phyloP scores from a whole-genome alignment of 768 basidiomycete species.

The Mycena albidolilacea region DNA sequence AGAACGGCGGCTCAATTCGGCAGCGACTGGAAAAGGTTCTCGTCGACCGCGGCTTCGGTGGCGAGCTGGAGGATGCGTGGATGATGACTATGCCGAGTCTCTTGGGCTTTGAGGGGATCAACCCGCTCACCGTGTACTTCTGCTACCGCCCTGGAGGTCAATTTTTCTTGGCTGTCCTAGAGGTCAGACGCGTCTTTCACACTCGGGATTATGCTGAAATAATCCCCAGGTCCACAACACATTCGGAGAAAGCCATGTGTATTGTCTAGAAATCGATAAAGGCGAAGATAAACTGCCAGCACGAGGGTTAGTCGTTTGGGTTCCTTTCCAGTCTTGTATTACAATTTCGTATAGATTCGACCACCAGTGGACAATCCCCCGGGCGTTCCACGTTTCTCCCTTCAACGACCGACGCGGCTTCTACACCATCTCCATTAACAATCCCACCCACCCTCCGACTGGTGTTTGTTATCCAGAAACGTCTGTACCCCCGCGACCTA shows the following conservation, averaged over 20 bases:
- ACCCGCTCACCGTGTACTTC: constrained; percentile 79
- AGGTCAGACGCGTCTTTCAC: constrained; percentile 56
- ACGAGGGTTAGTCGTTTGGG: constrained; percentile 48
- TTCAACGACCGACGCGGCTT: constrained; percentile 81
- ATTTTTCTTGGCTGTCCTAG: constrained; percentile 66
- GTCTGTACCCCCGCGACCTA: constrained; percentile 48
- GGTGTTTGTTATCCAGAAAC: constrained; percentile 35
- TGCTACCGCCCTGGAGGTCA: constrained; percentile 59
- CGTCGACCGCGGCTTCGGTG: constrained; percentile 44
- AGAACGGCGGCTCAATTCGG: constrained; percentile 49
- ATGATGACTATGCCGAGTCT: constrained; percentile 83
- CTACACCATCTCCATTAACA: constrained; percentile 70
- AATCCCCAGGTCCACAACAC: constrained; percentile 75
- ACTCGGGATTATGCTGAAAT: constrained; percentile 1
- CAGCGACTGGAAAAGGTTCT: constrained; percentile 59
- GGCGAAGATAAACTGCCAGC: constrained; percentile 57
- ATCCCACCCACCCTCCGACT: constrained; percentile 59
- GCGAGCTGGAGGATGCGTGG: constrained; percentile 68
- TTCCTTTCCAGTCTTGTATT: neutral
- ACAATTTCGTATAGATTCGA: constrained; percentile 57
- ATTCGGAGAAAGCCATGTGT: constrained; percentile 78
- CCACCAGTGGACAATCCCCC: constrained; percentile 76
- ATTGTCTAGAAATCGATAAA: constrained; percentile 64
- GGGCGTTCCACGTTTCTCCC: constrained; percentile 83
- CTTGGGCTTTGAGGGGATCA: constrained; percentile 77